Base-by-base conservation (phyloP, 2,329 filamentous ascomycete species). In the Penicillium sclerotiorum region DNA sequence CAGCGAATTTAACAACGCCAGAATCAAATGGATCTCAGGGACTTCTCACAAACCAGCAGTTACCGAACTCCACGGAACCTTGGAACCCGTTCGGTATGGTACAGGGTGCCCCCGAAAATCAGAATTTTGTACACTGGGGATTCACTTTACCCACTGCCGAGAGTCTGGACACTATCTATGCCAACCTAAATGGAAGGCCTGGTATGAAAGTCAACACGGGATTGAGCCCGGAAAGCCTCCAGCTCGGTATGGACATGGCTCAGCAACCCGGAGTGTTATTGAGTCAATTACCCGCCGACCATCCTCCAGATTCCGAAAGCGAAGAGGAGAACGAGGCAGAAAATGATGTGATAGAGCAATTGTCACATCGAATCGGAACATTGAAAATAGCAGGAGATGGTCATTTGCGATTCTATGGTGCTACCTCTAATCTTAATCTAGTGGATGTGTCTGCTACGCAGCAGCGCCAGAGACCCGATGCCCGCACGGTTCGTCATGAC, bases 371-470 rank as follows among this genome's bases (percentile, higher is more conserved):
- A 6, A 69, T 77, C 15, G 75, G 75, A 5, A 73, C 72, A 5
- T 51, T 77, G 41, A 74, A 76, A 43, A 65, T 77, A 20, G 66
- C 70, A 0, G 67, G 69, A 2, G 74, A 74, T 53, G 74, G 74
- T 0, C 71, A 75, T 50, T 57, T 75, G 13, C 68, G 73, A 11
- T 77, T 73, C 47, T 77, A 73, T 38, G 75, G 75, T 9, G 67
- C 74, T 2, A 74, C 74, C 0, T 75, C 74, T 4, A 76, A 77
- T 32, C 62, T 75, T 13, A 74, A 73, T 40, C 47, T 76, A 20
- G 63, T 76, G 2, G 70, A 74, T 50, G 68, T 70, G 11, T 68
- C 66, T 23, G 67, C 67, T 9, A 67, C 65, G 21, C 62, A 66
- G 39, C 64, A 66, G 44, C 58, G 68, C 17, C 64, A 65, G 33